Percentiles rank a stretch among this genome's conserved stretches.
Evolutionary conservation across 352 stramenopile genomes (phyloP).

Genomic region (Phytophthora pinifolia): DNA sequence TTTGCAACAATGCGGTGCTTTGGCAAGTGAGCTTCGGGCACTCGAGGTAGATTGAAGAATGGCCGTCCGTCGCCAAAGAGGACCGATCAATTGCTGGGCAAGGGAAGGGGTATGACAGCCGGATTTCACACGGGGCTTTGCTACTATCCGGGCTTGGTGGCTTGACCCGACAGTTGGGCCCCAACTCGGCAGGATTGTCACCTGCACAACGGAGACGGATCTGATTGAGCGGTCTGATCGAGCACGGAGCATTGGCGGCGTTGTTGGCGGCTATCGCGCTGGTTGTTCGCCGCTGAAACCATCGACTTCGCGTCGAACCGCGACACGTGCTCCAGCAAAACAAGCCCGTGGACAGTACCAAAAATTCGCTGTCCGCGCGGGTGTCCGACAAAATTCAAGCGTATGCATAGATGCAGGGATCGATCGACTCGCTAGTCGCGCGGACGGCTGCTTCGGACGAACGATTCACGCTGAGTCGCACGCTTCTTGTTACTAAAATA

Average conservation of each 20-base stretch:
- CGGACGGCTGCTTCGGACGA: conserved; percentile 15
- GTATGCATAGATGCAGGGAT: conserved; percentile 5
- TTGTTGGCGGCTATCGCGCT: too few relatives aligned
- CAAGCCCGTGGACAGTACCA: too few relatives aligned
- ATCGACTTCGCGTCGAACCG: too few relatives aligned
- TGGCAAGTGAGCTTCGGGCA: conserved; percentile 4
- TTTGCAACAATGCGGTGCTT: conserved; percentile 5
- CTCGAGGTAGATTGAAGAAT: conserved; percentile 26
- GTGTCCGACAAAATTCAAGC: conserved; percentile 20
- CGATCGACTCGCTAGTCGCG: conserved; percentile 25
- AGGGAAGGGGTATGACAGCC: conserved; percentile 12
- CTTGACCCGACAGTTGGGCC: too few relatives aligned
- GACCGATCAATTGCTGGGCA: conserved; percentile 11
- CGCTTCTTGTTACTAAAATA: conserved; percentile 13
- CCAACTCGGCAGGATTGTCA: too few relatives aligned
- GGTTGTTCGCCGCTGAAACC: too few relatives aligned
- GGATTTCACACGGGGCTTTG: conserved; percentile 24
- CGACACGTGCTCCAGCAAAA: too few relatives aligned
- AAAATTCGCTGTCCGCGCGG: background rate
- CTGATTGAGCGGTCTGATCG: too few relatives aligned
- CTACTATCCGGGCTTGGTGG: background rate
- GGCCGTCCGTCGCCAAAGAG: conserved; percentile 3
- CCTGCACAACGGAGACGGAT: too few relatives aligned
- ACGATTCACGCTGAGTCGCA: conserved; percentile 20
- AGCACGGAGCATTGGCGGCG: too few relatives aligned